Percentiles rank a stretch among this genome's conserved stretches.
Evolutionary conservation across 176 grass and related monocot genomes (phyloP).

Genomic region (Leersia perrieri): DNA sequence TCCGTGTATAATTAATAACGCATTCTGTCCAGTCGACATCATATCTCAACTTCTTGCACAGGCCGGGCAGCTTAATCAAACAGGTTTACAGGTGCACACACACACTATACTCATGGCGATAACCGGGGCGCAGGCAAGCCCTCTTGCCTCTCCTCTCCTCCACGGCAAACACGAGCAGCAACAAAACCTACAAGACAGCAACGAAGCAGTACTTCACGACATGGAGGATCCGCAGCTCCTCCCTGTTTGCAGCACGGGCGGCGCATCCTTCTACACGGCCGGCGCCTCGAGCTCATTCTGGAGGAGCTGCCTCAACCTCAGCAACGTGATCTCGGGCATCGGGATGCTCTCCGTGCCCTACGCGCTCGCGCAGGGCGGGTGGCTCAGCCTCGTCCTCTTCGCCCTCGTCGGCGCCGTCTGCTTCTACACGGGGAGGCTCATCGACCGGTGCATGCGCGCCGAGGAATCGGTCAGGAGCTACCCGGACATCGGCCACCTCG

Average conservation of each 20-base stretch:
- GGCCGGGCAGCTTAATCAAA: no score
- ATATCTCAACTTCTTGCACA: background rate
- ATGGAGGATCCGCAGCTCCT: conserved; percentile 40
- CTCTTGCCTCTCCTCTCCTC: background rate
- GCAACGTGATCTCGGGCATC: conserved; percentile 59
- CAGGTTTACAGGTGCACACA: background rate
- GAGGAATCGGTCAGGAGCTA: conserved; percentile 31
- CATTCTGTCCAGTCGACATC: background rate
- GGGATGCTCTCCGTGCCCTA: conserved; percentile 61
- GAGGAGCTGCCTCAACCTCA: conserved; percentile 64
- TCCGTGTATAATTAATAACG: background rate
- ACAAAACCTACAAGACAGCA: background rate
- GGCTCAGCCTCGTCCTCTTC: conserved; percentile 60
- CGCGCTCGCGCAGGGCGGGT: conserved; percentile 57
- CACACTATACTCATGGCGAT: background rate
- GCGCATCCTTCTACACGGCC: conserved; percentile 53
- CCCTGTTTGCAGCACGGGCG: background rate
- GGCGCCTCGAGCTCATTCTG: no score
- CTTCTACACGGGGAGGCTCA: conserved; percentile 64
- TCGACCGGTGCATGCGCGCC: conserved; percentile 52
- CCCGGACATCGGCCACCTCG: conserved; percentile 54
- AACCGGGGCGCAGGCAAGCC: background rate
- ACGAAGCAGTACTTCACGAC: background rate
- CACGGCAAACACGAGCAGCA: background rate
- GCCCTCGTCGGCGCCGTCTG: conserved; percentile 47